Conservation (phyloP, 2,329 filamentous ascomycete genomes). For the Trichophyton equinum region DNA sequence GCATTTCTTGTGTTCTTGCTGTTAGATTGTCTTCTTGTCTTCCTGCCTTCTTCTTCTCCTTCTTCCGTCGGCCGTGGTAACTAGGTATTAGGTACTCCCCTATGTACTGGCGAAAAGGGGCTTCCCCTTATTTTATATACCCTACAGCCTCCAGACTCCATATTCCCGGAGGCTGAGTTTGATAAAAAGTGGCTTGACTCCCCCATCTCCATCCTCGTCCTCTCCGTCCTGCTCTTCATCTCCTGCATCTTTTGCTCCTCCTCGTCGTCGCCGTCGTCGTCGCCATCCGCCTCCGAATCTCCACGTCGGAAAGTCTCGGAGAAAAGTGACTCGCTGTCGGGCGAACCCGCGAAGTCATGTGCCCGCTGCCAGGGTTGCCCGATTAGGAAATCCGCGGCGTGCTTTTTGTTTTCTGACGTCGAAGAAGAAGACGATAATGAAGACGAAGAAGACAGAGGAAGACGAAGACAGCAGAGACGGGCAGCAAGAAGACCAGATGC, state of each 20-base stretch:
- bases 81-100: too few relatives aligned
- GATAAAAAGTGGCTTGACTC: neutral
- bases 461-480: neutral
- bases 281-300: neutral
- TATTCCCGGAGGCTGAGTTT: neutral
- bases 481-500: slow-evolving; percentile 1
- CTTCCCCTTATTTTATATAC: neutral
- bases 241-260: neutral
- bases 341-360: slow-evolving; percentile 11
- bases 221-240: neutral
- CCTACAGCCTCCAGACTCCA: neutral
- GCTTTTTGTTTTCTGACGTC: neutral
- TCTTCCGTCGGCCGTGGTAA: neutral
- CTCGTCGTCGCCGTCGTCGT: neutral
- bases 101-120: neutral
- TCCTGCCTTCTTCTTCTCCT: too few relatives aligned
- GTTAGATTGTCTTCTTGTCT: neutral
- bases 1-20: neutral
- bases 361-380: slow-evolving; percentile 1
- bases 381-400: slow-evolving; percentile 4
- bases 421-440: neutral
- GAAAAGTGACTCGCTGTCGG: slow-evolving; percentile 4
- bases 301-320: neutral
- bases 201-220: neutral
- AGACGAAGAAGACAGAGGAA: neutral